Percentiles rank a stretch among this genome's conserved stretches.
Evolutionary conservation across 768 basidiomycete genomes (phyloP).

Genomic region (Lentinula sp.): DNA sequence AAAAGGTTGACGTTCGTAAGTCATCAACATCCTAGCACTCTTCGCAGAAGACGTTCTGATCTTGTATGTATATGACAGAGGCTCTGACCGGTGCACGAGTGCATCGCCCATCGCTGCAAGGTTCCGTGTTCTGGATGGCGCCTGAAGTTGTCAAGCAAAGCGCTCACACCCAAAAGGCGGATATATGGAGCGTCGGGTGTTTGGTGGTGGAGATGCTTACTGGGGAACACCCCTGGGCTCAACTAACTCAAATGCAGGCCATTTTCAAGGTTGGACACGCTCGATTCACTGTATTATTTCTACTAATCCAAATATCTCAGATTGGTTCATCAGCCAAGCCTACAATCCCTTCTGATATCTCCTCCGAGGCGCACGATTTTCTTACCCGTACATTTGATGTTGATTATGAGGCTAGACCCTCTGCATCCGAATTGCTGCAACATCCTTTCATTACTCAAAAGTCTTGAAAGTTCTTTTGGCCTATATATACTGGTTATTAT

Average conservation of each 20-base stretch:
- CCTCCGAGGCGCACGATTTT: conserved; percentile 82
- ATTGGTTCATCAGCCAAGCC: conserved; percentile 91
- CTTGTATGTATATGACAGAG: conserved; percentile 18
- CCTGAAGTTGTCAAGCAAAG: conserved; percentile 98
- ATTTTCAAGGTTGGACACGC: conserved; percentile 77
- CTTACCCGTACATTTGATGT: conserved; percentile 82
- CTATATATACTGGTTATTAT: not conserved
- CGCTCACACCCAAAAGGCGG: conserved; percentile 84
- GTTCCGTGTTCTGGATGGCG: conserved; percentile 99
- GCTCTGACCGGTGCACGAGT: conserved; percentile 57
- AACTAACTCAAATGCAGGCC: conserved; percentile 97
- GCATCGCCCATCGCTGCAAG: conserved; percentile 91
- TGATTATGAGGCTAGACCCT: conserved; percentile 74
- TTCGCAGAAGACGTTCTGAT: not conserved
- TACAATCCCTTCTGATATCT: conserved; percentile 86
- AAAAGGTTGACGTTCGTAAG: conserved; percentile 95
- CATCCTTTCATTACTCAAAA: conserved; percentile 66
- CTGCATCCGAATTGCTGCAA: conserved; percentile 68
- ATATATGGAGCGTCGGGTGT: conserved; percentile 96
- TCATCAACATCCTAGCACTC: conserved; percentile 14
- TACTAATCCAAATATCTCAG: conserved; percentile 29
- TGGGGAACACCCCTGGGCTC: conserved; percentile 92
- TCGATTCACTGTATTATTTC: not conserved
- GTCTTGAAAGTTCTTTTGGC: not conserved
- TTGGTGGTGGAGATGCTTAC: conserved; percentile 96